A percentile compares a stretch with the other conserved stretches of the same genome.
phyloP scores from a whole-genome alignment of 2,329 filamentous ascomycete genomes.

The Didymosphaeria variabile region DNA sequence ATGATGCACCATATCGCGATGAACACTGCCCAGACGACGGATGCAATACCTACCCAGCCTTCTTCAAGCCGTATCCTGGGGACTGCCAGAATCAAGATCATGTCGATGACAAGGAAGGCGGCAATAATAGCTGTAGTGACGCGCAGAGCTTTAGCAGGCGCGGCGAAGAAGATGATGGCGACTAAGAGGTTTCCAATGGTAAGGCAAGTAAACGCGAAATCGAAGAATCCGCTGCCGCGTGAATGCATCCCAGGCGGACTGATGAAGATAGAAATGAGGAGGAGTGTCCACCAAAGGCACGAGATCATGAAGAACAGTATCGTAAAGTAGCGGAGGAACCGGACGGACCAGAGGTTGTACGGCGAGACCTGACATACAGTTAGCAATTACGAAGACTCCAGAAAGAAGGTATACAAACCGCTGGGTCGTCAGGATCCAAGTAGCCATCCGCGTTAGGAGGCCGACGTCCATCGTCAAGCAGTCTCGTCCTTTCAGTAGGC shows the following conservation, averaged over 20 bases:
- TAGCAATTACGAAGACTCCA: conserved; percentile 21
- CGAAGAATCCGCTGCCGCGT: conserved; percentile 90
- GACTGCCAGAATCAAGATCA: conserved; percentile 81
- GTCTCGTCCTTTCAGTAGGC: conserved; percentile 69
- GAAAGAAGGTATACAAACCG: conserved; percentile 62
- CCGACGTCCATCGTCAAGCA: conserved; percentile 64
- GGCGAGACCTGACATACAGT: conserved; percentile 69
- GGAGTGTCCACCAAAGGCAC: conserved; percentile 90
- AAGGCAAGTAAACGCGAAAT: conserved; percentile 83
- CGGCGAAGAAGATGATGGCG: conserved; percentile 84
- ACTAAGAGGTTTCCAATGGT: conserved; percentile 79
- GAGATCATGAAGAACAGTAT: conserved; percentile 77
- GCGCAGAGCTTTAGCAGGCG: conserved; percentile 81
- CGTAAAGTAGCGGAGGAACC: conserved; percentile 79
- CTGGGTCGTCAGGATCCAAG: conserved; percentile 81
- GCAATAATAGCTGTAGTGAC: conserved; percentile 75
- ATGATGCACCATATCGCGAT: conserved; percentile 81
- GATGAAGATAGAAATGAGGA: conserved; percentile 90
- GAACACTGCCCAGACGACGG: conserved; percentile 81
- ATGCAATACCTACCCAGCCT: conserved; percentile 88
- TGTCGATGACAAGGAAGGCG: conserved; percentile 73
- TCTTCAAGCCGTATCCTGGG: conserved; percentile 81
- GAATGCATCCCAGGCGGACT: conserved; percentile 87
- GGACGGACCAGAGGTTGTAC: conserved; percentile 93
- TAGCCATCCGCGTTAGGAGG: conserved; percentile 72